Evolutionary conservation across 2,329 filamentous ascomycete genomes (phyloP), one percentile per base, ranked within the genome.

Genomic region (Dactylellina sp.): DNA sequence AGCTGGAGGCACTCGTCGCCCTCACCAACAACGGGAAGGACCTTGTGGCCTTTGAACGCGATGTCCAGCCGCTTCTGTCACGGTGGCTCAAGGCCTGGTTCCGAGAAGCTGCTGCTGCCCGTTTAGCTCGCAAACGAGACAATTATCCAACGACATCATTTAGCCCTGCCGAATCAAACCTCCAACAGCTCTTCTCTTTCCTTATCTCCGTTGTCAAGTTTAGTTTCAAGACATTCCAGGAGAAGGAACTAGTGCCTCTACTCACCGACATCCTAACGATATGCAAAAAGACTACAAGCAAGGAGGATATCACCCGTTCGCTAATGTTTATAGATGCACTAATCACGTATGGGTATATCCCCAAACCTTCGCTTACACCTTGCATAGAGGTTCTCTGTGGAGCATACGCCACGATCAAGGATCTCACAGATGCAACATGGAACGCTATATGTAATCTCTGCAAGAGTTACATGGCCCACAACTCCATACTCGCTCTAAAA

Each of bases 301-400:
- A 87, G 53, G 84, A 86, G 25, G 90, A 93, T 78, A 83, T 93
- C 70, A 84, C 84, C 59, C 86, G 87, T 16, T 90, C 88, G 77
- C 89, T 92, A 77, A 83, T 84, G 55, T 85, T 92, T 53, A 85
- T 93, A 68, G 87, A 91, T 79, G 85, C 88, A 7, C 86, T 92
- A 65, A 88, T 91, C 61, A 92, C 89, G 0, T 92, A 90, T 79
- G 88, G 89, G 2, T 86, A 88, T 35, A 87, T 93, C 49, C 90
- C 91, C 0, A 83, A 81, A 56, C 83, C 83, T 62, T 88, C 87
- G 70, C 83, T 93, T 42, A 85, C 85, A 76, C 84, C 85, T 35
- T 92, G 89, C 78, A 84, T 93, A 37, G 87, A 89, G 75, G 86
- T 92, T 1, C 83, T 93, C 60, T 89, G 89, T 77, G 89, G 89